Evolutionary conservation across 1,284 basidiomycete species (phyloP).

Genomic region (Tilletia setariae): DNA sequence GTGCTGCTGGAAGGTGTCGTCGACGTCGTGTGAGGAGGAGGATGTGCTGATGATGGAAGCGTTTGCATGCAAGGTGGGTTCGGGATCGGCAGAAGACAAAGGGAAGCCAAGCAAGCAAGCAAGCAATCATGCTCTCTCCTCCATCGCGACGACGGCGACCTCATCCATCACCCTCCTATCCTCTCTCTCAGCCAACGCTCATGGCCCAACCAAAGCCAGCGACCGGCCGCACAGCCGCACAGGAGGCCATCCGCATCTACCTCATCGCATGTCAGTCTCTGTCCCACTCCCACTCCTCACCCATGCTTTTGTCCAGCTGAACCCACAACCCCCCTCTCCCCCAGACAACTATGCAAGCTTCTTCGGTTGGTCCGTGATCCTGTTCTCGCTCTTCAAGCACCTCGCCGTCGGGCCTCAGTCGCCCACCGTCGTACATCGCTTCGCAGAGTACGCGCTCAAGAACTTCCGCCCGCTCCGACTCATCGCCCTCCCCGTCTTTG

Average conservation of each 20-base stretch:
- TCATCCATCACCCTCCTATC: neutral
- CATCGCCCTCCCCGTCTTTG: slow-evolving; percentile 30
- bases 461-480: slow-evolving; percentile 36
- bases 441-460: slow-evolving; percentile 16
- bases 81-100: no score
- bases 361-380: slow-evolving; percentile 44
- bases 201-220: neutral
- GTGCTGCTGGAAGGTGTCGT: no score
- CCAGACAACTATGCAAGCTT: slow-evolving; percentile 42
- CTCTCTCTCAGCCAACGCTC: neutral
- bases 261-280: slow-evolving; percentile 6
- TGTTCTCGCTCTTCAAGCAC: slow-evolving; percentile 42
- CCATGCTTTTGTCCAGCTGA: neutral
- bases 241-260: neutral
- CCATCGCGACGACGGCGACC: neutral
- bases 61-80: no score
- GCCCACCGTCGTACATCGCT: slow-evolving; percentile 25
- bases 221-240: neutral
- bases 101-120: no score
- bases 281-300: neutral
- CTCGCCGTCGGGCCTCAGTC: slow-evolving; percentile 34
- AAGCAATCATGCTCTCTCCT: no score
- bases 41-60: no score
- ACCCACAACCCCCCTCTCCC: neutral
- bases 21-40: no score